A percentile compares a stretch with the other conserved stretches of the same genome.
Conservation (phyloP, 192 early-diverging fungal genomes). For the Mortierella antarctica region DNA sequence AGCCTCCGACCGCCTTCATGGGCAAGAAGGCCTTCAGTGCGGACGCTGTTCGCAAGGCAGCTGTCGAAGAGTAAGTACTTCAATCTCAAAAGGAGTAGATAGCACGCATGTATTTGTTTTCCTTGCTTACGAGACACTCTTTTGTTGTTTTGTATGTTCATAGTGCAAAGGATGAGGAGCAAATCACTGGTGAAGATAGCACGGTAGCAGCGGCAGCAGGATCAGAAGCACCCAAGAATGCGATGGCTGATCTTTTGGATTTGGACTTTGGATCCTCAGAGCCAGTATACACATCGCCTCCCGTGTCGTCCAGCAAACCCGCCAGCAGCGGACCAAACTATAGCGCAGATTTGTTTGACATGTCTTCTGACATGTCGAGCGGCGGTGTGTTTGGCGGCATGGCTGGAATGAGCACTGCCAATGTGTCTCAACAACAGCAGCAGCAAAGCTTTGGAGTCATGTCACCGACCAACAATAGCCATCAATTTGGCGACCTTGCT, state of each 20-base stretch:
- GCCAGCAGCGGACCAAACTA: constrained; percentile 35
- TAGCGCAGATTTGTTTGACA: constrained; percentile 50
- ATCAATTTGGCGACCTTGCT: constrained; percentile 37
- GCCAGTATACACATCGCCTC: constrained; percentile 22
- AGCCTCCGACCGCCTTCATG: constrained; percentile 84
- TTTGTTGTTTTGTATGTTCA: constrained; percentile 11
- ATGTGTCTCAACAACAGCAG: constrained; percentile 4
- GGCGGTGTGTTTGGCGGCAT: constrained; percentile 22
- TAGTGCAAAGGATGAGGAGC: constrained; percentile 63
- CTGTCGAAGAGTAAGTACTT: constrained; percentile 53
- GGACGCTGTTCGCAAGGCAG: constrained; percentile 61
- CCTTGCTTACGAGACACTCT: constrained; percentile 8
- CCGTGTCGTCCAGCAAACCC: constrained; percentile 14
- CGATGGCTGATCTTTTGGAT: constrained; percentile 77
- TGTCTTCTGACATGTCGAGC: constrained; percentile 51
- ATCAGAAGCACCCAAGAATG: constrained; percentile 64
- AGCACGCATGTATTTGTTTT: background rate
- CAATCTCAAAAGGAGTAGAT: background rate
- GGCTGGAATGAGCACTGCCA: constrained; percentile 8
- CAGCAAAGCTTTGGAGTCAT: constrained; percentile 7
- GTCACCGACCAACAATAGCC: background rate
- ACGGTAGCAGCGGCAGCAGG: constrained; percentile 44
- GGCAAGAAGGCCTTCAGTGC: constrained; percentile 69
- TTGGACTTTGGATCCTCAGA: constrained; percentile 74
- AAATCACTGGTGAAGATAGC: constrained; percentile 52